phyloP scores from a whole-genome alignment of 768 basidiomycete species.

The Agrocybe praecox region DNA sequence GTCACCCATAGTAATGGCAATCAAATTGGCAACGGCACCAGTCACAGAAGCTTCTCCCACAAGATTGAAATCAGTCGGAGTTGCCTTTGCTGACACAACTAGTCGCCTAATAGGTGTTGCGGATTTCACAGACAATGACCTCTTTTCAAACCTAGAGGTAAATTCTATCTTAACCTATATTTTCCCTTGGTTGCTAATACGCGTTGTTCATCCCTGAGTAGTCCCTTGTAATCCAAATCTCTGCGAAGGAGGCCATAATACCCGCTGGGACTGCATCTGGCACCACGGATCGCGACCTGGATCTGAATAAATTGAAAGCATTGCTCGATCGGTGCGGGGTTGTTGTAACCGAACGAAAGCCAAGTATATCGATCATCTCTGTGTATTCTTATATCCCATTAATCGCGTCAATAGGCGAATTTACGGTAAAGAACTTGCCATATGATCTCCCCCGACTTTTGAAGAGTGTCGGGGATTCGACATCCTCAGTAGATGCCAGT shows the following conservation, averaged over 20 bases:
- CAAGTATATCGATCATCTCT: conserved; percentile 52
- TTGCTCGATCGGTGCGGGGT: conserved; percentile 91
- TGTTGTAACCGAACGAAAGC: conserved; percentile 87
- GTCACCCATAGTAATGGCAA: conserved; percentile 87
- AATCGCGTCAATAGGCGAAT: conserved; percentile 63
- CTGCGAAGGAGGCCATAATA: conserved; percentile 94
- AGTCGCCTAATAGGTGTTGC: conserved; percentile 83
- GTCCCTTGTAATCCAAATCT: conserved; percentile 95
- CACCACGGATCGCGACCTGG: conserved; percentile 80
- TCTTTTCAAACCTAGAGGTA: conserved; percentile 95
- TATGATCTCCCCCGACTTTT: conserved; percentile 80
- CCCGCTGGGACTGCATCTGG: conserved; percentile 73
- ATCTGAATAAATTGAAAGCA: conserved; percentile 82
- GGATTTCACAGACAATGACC: conserved; percentile 92
- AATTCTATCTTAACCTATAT: conserved; percentile 6
- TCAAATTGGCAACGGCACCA: conserved; percentile 69
- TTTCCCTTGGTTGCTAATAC: not conserved
- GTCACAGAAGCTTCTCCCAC: conserved; percentile 43
- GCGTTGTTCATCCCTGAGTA: conserved; percentile 32
- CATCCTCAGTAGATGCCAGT: conserved; percentile 50
- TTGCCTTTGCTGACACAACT: conserved; percentile 92
- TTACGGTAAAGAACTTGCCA: conserved; percentile 74
- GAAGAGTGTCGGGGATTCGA: conserved; percentile 39
- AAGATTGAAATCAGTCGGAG: conserved; percentile 74
- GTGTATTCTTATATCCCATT: not conserved